Percentiles rank a stretch among this genome's conserved stretches.
phyloP scores from a whole-genome alignment of 768 basidiomycete species.

The Gymnopilus junonius region DNA sequence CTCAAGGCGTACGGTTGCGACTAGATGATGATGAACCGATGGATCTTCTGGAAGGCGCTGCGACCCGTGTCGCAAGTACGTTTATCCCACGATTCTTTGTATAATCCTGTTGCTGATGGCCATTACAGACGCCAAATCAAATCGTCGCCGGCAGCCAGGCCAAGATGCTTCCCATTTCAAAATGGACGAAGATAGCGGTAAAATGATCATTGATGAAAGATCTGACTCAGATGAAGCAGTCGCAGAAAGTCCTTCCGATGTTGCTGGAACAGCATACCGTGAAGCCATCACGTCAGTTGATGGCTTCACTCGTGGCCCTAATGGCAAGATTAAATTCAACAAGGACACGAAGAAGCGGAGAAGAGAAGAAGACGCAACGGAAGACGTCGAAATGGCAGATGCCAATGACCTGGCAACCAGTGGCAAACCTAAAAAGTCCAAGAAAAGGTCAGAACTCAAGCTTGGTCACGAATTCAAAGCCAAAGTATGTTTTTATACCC shows the following conservation, averaged over 20 bases:
- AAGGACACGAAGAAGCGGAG: slow-evolving; percentile 96
- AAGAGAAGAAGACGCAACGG: slow-evolving; percentile 74
- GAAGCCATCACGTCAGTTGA: slow-evolving; percentile 86
- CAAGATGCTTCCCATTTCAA: slow-evolving; percentile 89
- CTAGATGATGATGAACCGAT: slow-evolving; percentile 93
- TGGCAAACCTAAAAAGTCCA: slow-evolving; percentile 53
- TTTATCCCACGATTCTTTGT: slow-evolving; percentile 13
- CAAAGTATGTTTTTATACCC: slow-evolving; percentile 61
- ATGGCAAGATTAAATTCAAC: slow-evolving; percentile 92
- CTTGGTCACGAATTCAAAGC: slow-evolving; percentile 94
- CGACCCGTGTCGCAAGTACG: slow-evolving; percentile 72
- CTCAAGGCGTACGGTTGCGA: slow-evolving; percentile 66
- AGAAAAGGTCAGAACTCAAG: slow-evolving; percentile 51
- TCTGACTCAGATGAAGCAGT: slow-evolving; percentile 51
- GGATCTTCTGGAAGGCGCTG: slow-evolving; percentile 87
- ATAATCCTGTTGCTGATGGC: background rate
- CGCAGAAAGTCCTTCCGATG: slow-evolving; percentile 47
- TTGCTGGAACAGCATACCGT: slow-evolving; percentile 80
- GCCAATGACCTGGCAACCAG: slow-evolving; percentile 15
- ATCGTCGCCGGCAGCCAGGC: slow-evolving; percentile 75
- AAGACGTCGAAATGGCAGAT: slow-evolving; percentile 58
- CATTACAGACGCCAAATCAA: slow-evolving; percentile 44
- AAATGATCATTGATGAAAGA: slow-evolving; percentile 74
- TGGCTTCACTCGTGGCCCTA: slow-evolving; percentile 84
- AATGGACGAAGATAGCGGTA: slow-evolving; percentile 81